These are phyloP conservation scores for Candida corydali DNA, from an alignment of 805 yeast genomes.

Conservation along the genomic window DNA sequence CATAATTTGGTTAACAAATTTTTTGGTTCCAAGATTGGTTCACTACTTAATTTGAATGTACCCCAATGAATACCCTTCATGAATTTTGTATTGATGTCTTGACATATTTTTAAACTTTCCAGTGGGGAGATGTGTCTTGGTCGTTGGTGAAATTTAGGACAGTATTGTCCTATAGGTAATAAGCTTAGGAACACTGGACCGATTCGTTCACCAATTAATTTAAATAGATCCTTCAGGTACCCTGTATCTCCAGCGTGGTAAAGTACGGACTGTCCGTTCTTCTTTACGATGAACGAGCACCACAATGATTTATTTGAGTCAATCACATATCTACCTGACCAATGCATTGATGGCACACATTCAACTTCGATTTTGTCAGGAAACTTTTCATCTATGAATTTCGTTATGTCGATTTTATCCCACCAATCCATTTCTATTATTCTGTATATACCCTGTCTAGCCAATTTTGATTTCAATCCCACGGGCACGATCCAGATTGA, in stretches of 20 bases:
- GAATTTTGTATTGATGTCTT: constrained; percentile 54
- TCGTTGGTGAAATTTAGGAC: constrained; percentile 90
- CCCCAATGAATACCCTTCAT: constrained; percentile 96
- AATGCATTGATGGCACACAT: constrained; percentile 93
- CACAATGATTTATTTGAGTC: constrained; percentile 82
- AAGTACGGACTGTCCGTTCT: constrained; percentile 64
- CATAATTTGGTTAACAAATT: constrained; percentile 51
- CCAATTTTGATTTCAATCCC: constrained; percentile 64
- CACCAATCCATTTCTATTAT: constrained; percentile 90
- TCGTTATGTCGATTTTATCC: constrained; percentile 47
- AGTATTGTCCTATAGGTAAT: constrained; percentile 92
- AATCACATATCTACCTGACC: constrained; percentile 84
- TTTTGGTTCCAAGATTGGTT: constrained; percentile 83
- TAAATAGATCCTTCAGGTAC: constrained; percentile 69
- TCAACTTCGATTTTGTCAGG: constrained; percentile 67
- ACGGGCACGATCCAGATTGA: constrained; percentile 83
- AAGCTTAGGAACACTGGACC: constrained; percentile 61
- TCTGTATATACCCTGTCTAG: constrained; percentile 53
- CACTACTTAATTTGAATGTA: constrained; percentile 85
- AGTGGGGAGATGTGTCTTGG: constrained; percentile 84
- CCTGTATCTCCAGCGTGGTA: constrained; percentile 98
- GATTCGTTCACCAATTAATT: constrained; percentile 56
- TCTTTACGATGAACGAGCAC: constrained; percentile 78
- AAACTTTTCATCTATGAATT: constrained; percentile 37
- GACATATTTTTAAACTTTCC: constrained; percentile 68